Evolutionary conservation across 73 alveolate genomes (phyloP).

Genomic region (Symbiodinium pilosum): DNA sequence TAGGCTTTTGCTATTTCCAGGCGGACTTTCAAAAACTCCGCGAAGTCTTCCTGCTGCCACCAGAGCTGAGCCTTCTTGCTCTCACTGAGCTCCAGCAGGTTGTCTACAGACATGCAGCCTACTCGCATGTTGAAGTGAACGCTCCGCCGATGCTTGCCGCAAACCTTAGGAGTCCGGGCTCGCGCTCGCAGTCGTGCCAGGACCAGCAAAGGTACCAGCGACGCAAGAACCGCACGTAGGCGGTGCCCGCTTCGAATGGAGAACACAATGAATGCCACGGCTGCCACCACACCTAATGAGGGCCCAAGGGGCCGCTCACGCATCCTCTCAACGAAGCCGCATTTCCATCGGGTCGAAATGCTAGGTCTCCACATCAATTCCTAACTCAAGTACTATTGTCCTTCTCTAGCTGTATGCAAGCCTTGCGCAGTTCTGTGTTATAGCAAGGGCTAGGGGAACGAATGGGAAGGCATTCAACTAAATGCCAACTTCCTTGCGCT

Average conservation of each 20-base stretch:
- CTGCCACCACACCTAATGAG: background rate
- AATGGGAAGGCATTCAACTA: too few relatives aligned
- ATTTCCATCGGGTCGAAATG: background rate
- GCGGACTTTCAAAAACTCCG: conserved; percentile 38
- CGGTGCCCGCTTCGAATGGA: background rate
- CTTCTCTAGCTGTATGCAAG: too few relatives aligned
- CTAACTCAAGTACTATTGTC: too few relatives aligned
- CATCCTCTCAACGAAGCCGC: background rate
- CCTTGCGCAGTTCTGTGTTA: too few relatives aligned
- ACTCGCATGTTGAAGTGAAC: conserved; percentile 12
- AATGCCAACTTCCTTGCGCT: too few relatives aligned
- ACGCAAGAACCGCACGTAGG: background rate
- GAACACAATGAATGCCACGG: background rate
- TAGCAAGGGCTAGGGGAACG: too few relatives aligned
- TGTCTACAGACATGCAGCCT: conserved; percentile 65
- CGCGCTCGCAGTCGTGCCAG: background rate
- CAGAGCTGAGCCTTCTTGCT: conserved; percentile 22
- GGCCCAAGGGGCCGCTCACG: background rate
- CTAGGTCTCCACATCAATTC: background rate
- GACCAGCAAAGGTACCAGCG: background rate
- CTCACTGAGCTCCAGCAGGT: background rate
- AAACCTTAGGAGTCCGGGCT: background rate
- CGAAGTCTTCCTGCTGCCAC: conserved; percentile 90
- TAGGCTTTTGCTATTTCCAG: conserved; percentile 76
- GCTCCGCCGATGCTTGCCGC: background rate